Percentiles rank a stretch among this genome's conserved stretches.
phyloP scores from a whole-genome alignment of 148 eudicot genomes.

The Hydrangea macrophylla region DNA sequence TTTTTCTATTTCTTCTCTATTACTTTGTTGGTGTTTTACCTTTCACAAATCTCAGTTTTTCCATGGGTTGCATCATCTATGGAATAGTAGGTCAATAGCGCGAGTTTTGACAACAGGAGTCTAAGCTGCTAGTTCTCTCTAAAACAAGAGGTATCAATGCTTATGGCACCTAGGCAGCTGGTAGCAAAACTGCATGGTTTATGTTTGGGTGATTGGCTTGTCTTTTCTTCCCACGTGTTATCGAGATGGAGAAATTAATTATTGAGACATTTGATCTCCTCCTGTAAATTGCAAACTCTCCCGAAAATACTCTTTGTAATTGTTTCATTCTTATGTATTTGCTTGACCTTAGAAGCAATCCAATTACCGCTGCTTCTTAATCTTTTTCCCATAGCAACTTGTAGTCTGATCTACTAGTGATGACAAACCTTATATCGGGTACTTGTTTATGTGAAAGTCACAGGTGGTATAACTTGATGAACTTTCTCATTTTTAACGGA shows the following conservation, averaged over 20 bases:
- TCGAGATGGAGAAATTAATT: background rate
- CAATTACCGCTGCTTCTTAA: background rate
- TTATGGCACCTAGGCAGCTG: too few relatives aligned
- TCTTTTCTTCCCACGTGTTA: background rate
- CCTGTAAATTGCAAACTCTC: background rate
- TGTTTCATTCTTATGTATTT: background rate
- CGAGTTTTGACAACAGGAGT: too few relatives aligned
- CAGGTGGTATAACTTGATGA: background rate
- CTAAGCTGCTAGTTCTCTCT: too few relatives aligned
- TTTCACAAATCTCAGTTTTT: too few relatives aligned
- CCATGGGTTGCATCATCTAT: too few relatives aligned
- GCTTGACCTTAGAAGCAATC: background rate
- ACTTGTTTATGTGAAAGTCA: background rate
- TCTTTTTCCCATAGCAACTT: background rate
- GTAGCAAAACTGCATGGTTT: background rate
- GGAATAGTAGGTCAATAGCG: too few relatives aligned
- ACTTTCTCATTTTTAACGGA: background rate
- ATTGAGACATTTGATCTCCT: background rate
- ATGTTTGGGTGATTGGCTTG: background rate
- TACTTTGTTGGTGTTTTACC: too few relatives aligned
- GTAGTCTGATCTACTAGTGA: background rate
- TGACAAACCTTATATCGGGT: background rate
- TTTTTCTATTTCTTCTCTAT: too few relatives aligned
- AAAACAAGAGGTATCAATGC: too few relatives aligned
- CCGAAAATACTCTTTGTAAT: background rate